Conservation (phyloP, 345 rosid genomes). For the Pelargonium nanum region DNA sequence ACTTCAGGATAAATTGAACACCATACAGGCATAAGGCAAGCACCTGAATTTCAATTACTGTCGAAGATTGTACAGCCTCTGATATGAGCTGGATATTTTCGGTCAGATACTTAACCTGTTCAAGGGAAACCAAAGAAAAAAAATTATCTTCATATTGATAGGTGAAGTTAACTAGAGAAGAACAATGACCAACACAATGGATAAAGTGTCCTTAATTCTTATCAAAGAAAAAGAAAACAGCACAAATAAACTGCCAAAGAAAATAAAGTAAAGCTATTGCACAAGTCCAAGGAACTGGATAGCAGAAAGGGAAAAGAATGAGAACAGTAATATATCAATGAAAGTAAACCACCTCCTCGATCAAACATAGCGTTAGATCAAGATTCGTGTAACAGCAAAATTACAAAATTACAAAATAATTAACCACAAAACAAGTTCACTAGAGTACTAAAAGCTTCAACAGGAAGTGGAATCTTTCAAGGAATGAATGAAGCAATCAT, state of each 20-base stretch:
- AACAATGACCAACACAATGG: not conserved
- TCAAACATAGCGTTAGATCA: not conserved
- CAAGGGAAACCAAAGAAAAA: not conserved
- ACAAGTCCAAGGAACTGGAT: not conserved
- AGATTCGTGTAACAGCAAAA: not conserved
- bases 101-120: slow-evolving; percentile 59
- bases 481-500: not conserved
- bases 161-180: not conserved
- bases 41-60: slow-evolving; percentile 76
- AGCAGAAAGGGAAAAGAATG: not conserved
- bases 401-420: not conserved
- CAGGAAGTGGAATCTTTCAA: not conserved
- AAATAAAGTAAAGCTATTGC: not conserved
- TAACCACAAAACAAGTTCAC: not conserved
- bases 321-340: not conserved
- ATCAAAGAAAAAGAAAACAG: not conserved
- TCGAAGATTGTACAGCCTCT: slow-evolving; percentile 60
- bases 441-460: not conserved
- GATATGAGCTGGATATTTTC: slow-evolving; percentile 48
- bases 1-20: not conserved
- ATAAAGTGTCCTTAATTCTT: not conserved
- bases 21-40: not conserved
- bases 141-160: not conserved
- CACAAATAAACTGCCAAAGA: not conserved
- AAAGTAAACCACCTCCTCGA: not conserved